phyloP scores from a whole-genome alignment of 140 eudicot genomes.

The Ambrosia hybrid region DNA sequence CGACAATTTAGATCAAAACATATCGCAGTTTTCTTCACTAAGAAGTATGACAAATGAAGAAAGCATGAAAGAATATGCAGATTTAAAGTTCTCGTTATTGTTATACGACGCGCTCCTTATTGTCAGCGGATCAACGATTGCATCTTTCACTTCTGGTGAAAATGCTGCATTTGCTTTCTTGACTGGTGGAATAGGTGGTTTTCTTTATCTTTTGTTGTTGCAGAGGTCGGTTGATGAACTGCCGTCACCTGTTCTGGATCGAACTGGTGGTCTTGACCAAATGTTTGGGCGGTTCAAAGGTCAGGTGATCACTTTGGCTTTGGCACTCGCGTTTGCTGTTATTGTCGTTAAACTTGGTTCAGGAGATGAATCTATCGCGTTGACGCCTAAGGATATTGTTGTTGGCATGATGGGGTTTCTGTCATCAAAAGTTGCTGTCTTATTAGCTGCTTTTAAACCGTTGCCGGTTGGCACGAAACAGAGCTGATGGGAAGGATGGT shows the following conservation, averaged over 20 bases:
- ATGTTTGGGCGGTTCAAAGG: conserved; percentile 55
- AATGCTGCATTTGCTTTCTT: conserved; percentile 64
- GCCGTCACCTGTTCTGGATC: conserved; percentile 45
- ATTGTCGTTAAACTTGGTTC: conserved; percentile 46
- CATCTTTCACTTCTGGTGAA: conserved; percentile 60
- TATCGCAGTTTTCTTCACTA: conserved; percentile 26
- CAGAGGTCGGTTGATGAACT: conserved; percentile 81
- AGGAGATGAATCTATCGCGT: conserved; percentile 34
- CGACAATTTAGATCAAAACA: conserved; percentile 29
- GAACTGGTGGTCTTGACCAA: conserved; percentile 38
- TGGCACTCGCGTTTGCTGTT: conserved; percentile 55
- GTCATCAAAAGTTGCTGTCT: conserved; percentile 69
- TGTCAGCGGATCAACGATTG: conserved; percentile 59
- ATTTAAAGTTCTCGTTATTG: conserved; percentile 68
- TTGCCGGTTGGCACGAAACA: conserved; percentile 38
- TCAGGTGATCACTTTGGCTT: conserved; percentile 37
- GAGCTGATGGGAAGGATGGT: conserved; percentile 28
- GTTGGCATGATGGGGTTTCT: conserved; percentile 88
- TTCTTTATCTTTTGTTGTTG: conserved; percentile 60
- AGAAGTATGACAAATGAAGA: conserved; percentile 52
- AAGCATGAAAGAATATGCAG: conserved; percentile 87
- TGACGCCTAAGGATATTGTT: conserved; percentile 61
- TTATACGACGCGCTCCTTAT: conserved; percentile 71
- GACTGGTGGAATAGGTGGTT: conserved; percentile 73
- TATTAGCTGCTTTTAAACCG: conserved; percentile 82